A percentile compares a stretch with the other conserved stretches of the same genome.
Evolutionary conservation across 768 basidiomycete species (phyloP).

Genomic region (Tulasnella calospora): DNA sequence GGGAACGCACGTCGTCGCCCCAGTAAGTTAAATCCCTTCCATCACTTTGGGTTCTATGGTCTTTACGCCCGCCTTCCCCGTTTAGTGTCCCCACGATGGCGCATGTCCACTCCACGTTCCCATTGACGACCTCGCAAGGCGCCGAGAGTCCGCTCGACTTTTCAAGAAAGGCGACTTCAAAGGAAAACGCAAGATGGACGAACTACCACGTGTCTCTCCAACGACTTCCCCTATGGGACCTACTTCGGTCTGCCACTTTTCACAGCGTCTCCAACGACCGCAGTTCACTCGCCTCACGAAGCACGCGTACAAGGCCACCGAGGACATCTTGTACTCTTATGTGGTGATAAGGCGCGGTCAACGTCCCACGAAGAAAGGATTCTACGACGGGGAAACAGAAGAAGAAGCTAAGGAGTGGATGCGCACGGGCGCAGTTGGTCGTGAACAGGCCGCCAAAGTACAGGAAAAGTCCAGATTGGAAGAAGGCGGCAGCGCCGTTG

Average conservation of each 20-base stretch:
- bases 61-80: background rate
- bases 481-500: conserved; percentile 30
- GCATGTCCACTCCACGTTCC: conserved; percentile 61
- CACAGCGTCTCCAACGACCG: conserved; percentile 83
- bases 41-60: conserved; percentile 16
- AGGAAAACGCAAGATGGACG: conserved; percentile 29
- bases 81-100: conserved; percentile 85
- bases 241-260: conserved; percentile 61
- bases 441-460: conserved; percentile 5
- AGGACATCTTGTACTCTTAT: conserved; percentile 86
- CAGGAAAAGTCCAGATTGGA: conserved; percentile 29
- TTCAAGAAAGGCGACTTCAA: conserved; percentile 12
- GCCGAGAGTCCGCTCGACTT: conserved; percentile 42
- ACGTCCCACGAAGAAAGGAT: conserved; percentile 46
- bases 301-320: conserved; percentile 76
- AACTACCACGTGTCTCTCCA: background rate
- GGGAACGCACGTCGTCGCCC: conserved; percentile 83
- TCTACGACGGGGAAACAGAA: background rate
- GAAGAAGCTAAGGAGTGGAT: conserved; percentile 8
- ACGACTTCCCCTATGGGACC: background rate
- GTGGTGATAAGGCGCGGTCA: conserved; percentile 76
- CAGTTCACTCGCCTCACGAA: conserved; percentile 82
- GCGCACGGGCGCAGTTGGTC: background rate
- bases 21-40: conserved; percentile 48
- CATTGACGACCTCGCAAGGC: conserved; percentile 44